Percentiles rank a stretch among this genome's conserved stretches.
phyloP scores from a whole-genome alignment of 495 filamentous ascomycete species.

The Neurospora tetrasperma region DNA sequence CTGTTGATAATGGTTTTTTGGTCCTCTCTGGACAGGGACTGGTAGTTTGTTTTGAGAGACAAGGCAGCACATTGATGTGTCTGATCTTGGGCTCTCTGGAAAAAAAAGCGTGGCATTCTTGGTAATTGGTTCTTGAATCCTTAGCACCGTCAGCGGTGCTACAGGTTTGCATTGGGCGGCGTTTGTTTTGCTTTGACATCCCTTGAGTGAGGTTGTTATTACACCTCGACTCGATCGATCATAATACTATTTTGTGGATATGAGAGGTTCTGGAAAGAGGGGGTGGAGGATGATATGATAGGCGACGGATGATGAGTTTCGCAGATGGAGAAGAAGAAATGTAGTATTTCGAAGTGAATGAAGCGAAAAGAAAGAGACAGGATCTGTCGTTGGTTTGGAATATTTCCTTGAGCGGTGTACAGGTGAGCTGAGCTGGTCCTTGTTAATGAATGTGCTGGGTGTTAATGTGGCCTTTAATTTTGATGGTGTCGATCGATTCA shows the following conservation, averaged over 20 bases:
- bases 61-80: not conserved
- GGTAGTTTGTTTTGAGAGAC: slow-evolving; percentile 1
- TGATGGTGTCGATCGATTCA: not conserved
- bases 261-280: not conserved
- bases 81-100: not conserved
- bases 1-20: slow-evolving; percentile 21
- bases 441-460: not conserved
- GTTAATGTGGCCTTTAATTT: not conserved
- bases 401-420: not conserved
- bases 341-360: not conserved
- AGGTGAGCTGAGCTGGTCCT: not conserved
- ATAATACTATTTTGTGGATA: not conserved
- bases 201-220: not conserved
- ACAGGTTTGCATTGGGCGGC: slow-evolving; percentile 14
- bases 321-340: not conserved
- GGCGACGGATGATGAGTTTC: not conserved
- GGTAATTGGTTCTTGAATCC: not conserved
- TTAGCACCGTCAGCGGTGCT: not conserved
- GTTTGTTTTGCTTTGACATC: slow-evolving; percentile 4
- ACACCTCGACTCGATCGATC: not conserved
- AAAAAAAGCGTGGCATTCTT: slow-evolving; percentile 2
- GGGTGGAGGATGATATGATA: not conserved
- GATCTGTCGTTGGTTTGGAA: not conserved
- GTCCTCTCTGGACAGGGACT: slow-evolving; percentile 2
- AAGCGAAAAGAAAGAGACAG: not conserved